Percentiles rank a stretch among this genome's conserved stretches.
Evolutionary conservation across 345 rosid genomes (phyloP).

Genomic region (Eutrema heterophyllum): DNA sequence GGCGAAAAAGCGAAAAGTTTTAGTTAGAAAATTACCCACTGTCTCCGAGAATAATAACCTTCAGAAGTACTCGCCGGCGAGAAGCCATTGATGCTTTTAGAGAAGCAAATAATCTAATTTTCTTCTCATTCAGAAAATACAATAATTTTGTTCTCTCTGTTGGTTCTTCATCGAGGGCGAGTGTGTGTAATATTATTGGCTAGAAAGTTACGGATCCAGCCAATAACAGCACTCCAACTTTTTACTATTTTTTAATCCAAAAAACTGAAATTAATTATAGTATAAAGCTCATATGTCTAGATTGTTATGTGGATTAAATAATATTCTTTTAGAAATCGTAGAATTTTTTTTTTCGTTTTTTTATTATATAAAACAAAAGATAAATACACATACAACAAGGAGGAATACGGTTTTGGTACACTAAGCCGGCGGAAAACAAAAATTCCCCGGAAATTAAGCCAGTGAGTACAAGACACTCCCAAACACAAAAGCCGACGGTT

Average conservation of each 20-base stretch:
- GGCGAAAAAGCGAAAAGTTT: neutral
- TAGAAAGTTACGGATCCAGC: slow-evolving; percentile 6
- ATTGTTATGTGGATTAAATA: neutral
- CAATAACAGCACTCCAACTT: neutral
- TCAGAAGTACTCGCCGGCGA: slow-evolving; percentile 71
- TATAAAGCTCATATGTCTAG: too few species aligned
- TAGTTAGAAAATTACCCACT: slow-evolving; percentile 50
- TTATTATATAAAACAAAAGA: too few species aligned
- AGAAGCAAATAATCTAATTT: neutral
- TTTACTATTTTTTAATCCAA: neutral
- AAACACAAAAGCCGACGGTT: too few species aligned
- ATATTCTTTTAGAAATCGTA: neutral
- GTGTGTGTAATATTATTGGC: neutral
- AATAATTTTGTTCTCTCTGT: neutral
- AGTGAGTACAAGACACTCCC: too few species aligned
- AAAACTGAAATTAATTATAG: too few species aligned
- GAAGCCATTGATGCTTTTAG: slow-evolving; percentile 53
- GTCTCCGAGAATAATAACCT: slow-evolving; percentile 87
- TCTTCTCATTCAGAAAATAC: neutral
- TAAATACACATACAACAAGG: too few species aligned
- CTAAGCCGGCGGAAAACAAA: too few species aligned
- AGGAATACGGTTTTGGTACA: too few species aligned
- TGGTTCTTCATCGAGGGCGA: neutral
- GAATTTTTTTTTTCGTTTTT: too few species aligned
- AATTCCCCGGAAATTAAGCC: too few species aligned